Evolutionary conservation across 1,139 yeast genomes (phyloP).

Genomic region (Hansenula anomala): DNA sequence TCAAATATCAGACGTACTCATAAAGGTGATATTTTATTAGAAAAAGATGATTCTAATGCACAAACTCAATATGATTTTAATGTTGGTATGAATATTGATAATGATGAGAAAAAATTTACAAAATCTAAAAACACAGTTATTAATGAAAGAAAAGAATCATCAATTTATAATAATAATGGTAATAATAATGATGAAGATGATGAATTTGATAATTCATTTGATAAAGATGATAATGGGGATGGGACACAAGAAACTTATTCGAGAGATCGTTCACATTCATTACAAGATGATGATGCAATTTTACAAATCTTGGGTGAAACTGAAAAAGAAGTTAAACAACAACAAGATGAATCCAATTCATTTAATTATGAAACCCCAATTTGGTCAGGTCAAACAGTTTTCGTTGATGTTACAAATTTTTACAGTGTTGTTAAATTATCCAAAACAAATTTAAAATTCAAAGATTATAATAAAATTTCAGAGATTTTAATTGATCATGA

Average conservation of each 20-base stretch:
- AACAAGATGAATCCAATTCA: constrained; percentile 7
- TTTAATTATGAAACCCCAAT: constrained; percentile 17
- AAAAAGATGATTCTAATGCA: constrained; percentile 38
- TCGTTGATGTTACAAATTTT: constrained; percentile 52
- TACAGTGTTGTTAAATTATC: constrained; percentile 39
- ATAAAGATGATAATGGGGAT: constrained; percentile 19
- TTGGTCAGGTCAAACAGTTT: constrained; percentile 55
- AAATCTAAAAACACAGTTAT: constrained; percentile 8
- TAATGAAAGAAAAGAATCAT: constrained; percentile 6
- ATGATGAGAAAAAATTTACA: constrained; percentile 25
- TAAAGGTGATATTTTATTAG: constrained; percentile 82
- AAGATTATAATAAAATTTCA: constrained; percentile 10
- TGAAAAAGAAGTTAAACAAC: constrained; percentile 6
- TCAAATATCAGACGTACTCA: constrained; percentile 75
- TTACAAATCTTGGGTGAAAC: constrained; percentile 12
- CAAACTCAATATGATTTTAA: constrained; percentile 19
- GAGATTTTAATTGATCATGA: constrained; percentile 28
- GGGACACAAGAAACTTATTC: neutral
- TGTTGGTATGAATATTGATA: constrained; percentile 29
- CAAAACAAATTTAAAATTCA: constrained; percentile 30
- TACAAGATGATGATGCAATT: constrained; percentile 4
- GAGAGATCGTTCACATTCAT: neutral
- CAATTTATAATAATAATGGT: constrained; percentile 19
- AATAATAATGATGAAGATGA: constrained; percentile 26
- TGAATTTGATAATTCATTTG: constrained; percentile 12